Conservation (phyloP, 345 rosid genomes). For the Xanthoceras sorbifolium region DNA sequence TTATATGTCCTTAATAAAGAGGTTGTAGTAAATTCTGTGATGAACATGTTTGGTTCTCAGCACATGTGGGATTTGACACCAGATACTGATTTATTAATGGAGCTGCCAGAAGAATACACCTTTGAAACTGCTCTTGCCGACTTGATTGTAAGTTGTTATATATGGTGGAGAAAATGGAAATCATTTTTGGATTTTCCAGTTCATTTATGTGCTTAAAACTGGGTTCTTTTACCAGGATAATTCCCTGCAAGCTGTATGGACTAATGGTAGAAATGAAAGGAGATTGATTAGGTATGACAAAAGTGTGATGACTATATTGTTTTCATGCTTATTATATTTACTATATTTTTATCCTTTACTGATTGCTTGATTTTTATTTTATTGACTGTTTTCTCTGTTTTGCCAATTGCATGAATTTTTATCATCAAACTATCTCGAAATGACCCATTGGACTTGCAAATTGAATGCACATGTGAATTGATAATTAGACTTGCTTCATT, state of each 20-base stretch:
- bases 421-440: neutral
- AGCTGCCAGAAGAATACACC: constrained; percentile 62
- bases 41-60: constrained; percentile 37
- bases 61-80: constrained; percentile 89
- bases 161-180: neutral
- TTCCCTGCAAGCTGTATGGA: constrained; percentile 84
- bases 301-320: neutral
- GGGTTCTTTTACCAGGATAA: constrained; percentile 53
- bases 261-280: constrained; percentile 28
- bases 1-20: neutral
- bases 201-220: constrained; percentile 11
- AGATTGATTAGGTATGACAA: constrained; percentile 56
- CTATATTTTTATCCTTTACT: neutral
- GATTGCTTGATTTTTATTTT: constrained; percentile 1
- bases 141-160: constrained; percentile 53
- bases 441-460: neutral
- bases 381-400: neutral
- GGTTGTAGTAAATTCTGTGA: neutral
- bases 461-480: neutral
- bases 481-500: neutral
- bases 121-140: constrained; percentile 77
- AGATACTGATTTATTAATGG: constrained; percentile 51
- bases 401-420: neutral
- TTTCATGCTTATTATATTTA: neutral
- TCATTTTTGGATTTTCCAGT: neutral